Percentiles rank a stretch among this genome's conserved stretches.
Evolutionary conservation across 2,329 filamentous ascomycete genomes (phyloP).

Genomic region (Zarea fungicola): DNA sequence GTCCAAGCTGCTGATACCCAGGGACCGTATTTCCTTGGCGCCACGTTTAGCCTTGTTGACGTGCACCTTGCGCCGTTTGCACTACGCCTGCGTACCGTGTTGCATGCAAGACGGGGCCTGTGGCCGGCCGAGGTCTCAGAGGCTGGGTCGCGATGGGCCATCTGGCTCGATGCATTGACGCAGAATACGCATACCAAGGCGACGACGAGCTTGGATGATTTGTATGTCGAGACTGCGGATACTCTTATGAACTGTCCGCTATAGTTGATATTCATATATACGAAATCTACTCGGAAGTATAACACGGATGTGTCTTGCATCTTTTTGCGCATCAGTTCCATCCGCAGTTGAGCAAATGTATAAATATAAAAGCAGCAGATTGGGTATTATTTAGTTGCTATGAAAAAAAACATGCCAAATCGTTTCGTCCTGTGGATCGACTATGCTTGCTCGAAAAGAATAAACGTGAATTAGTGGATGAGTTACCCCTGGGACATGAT

Average conservation of each 20-base stretch:
- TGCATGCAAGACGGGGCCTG: slow-evolving; percentile 58
- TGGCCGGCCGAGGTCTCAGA: slow-evolving; percentile 53
- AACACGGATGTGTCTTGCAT: too few relatives aligned
- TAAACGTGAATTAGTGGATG: too few relatives aligned
- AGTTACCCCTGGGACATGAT: too few relatives aligned
- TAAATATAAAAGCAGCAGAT: too few relatives aligned
- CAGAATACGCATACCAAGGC: slow-evolving; percentile 54
- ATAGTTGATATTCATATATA: background rate
- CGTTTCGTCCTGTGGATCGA: too few relatives aligned
- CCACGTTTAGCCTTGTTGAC: slow-evolving; percentile 59
- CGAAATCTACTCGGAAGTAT: too few relatives aligned
- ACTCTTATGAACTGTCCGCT: slow-evolving; percentile 31
- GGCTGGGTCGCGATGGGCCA: slow-evolving; percentile 58
- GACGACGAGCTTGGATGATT: slow-evolving; percentile 58
- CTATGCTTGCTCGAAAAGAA: too few relatives aligned
- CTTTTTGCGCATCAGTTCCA: too few relatives aligned
- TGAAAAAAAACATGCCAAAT: too few relatives aligned
- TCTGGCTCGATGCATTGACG: slow-evolving; percentile 68
- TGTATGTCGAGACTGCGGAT: slow-evolving; percentile 54
- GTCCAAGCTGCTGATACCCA: slow-evolving; percentile 44
- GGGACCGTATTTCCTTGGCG: slow-evolving; percentile 64
- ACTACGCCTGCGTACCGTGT: slow-evolving; percentile 59
- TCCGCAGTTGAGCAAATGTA: too few relatives aligned
- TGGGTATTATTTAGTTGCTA: too few relatives aligned
- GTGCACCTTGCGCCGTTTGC: slow-evolving; percentile 73